These are phyloP conservation scores for Erythrophleum ivorense DNA, from an alignment of 331 rosid species.

Conservation along the genomic window DNA sequence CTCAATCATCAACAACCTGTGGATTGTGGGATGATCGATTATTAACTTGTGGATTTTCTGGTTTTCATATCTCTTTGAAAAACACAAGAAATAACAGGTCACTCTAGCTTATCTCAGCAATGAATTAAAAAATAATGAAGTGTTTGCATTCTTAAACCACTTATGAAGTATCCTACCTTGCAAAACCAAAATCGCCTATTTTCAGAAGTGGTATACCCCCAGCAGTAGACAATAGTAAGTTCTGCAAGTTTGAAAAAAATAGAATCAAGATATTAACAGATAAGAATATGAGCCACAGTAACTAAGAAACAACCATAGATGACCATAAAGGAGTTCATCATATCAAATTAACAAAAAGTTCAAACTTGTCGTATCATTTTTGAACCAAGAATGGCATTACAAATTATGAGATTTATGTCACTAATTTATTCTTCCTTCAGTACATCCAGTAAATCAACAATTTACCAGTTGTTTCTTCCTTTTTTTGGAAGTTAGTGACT, in stretches of 20 bases:
- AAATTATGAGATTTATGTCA: slow-evolving; percentile 1
- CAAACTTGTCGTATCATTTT: neutral
- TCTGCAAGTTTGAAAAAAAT: slow-evolving; percentile 62
- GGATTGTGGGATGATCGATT: neutral
- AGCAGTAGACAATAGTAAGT: slow-evolving; percentile 71
- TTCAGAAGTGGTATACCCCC: slow-evolving; percentile 67
- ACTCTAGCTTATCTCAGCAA: slow-evolving; percentile 32
- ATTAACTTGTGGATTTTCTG: neutral
- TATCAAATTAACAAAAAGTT: slow-evolving; percentile 1
- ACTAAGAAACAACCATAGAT: slow-evolving; percentile 15
- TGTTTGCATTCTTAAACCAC: slow-evolving; percentile 23
- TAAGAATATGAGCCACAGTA: slow-evolving; percentile 20
- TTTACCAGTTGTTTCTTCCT: neutral
- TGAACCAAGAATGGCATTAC: neutral
- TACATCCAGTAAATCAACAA: neutral
- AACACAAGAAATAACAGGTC: slow-evolving; percentile 11
- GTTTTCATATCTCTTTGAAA: neutral
- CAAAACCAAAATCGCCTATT: slow-evolving; percentile 99
- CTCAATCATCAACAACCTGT: neutral
- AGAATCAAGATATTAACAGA: slow-evolving; percentile 28
- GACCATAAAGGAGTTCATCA: slow-evolving; percentile 7
- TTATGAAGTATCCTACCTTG: slow-evolving; percentile 61
- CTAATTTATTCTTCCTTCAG: neutral
- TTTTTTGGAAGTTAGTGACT: neutral
- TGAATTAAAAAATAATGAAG: slow-evolving; percentile 14